Evolutionary conservation across 352 stramenopile species (phyloP).

Genomic region (Phytophthora cryptogea): DNA sequence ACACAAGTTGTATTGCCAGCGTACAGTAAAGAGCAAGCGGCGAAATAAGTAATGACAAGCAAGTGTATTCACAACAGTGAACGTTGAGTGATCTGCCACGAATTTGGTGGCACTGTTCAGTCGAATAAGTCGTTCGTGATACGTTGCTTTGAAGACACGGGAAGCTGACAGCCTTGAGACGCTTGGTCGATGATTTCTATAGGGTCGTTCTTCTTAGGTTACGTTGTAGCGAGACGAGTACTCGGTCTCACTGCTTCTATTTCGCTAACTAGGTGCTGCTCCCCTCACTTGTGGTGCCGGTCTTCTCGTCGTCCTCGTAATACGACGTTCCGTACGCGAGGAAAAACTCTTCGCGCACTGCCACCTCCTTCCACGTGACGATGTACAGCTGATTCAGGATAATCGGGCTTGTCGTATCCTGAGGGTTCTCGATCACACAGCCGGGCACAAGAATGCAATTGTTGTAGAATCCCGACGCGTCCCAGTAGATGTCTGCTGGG

Average conservation of each 20-base stretch:
- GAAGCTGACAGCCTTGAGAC: slow-evolving; percentile 11
- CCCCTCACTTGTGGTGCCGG: slow-evolving; percentile 38
- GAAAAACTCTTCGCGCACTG: slow-evolving; percentile 87
- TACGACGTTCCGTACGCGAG: slow-evolving; percentile 89
- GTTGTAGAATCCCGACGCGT: slow-evolving; percentile 89
- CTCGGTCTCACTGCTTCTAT: slow-evolving; percentile 39
- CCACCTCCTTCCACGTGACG: slow-evolving; percentile 88
- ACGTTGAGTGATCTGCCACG: background rate
- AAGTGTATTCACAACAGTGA: slow-evolving; percentile 1
- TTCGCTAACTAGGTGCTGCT: slow-evolving; percentile 44
- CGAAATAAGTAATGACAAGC: slow-evolving; percentile 10
- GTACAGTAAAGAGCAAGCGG: slow-evolving; percentile 2
- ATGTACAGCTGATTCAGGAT: slow-evolving; percentile 88
- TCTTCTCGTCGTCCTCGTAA: slow-evolving; percentile 86
- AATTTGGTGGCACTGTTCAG: too few species aligned
- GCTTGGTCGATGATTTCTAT: slow-evolving; percentile 35
- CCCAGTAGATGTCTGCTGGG: slow-evolving; percentile 84
- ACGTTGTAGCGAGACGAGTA: slow-evolving; percentile 36
- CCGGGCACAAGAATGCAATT: slow-evolving; percentile 90
- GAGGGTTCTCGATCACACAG: slow-evolving; percentile 80
- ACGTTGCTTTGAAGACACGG: background rate
- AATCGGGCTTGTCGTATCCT: slow-evolving; percentile 79
- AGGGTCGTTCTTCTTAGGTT: slow-evolving; percentile 43
- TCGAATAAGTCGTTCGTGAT: too few species aligned
- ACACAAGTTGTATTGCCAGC: slow-evolving; percentile 13